A percentile compares a stretch with the other conserved stretches of the same genome.
Evolutionary conservation across 2,329 filamentous ascomycete genomes (phyloP).

Genomic region (Epichloe uncinata): DNA sequence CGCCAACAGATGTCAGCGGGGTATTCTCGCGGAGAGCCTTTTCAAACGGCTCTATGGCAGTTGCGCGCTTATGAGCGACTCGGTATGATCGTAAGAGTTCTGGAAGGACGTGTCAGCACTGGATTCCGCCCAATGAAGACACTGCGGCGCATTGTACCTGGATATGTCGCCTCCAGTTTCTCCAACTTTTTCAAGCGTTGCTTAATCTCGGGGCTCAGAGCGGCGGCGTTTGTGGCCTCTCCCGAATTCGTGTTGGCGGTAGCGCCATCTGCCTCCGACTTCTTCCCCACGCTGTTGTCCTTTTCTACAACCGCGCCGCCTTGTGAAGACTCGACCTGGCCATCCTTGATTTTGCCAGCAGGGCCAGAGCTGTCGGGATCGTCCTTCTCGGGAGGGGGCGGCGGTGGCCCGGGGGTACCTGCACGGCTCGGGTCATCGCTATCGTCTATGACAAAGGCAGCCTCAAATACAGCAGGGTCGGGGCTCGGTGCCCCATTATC

Average conservation of each 20-base stretch:
- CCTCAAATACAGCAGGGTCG: conserved; percentile 79
- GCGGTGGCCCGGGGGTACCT: conserved; percentile 38
- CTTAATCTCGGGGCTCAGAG: conserved; percentile 61
- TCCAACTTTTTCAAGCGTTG: conserved; percentile 74
- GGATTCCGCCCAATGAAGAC: not conserved
- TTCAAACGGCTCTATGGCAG: conserved; percentile 87
- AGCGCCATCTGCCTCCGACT: conserved; percentile 5
- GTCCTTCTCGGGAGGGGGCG: conserved; percentile 23
- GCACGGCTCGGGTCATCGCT: conserved; percentile 54
- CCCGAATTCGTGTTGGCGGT: not conserved
- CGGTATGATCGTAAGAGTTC: conserved; percentile 87
- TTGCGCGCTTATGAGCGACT: conserved; percentile 74
- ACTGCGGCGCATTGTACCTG: conserved; percentile 39
- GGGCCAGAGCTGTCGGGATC: conserved; percentile 9
- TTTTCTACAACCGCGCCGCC: conserved; percentile 10
- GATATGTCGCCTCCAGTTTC: conserved; percentile 76
- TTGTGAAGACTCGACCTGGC: conserved; percentile 12
- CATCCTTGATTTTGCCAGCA: conserved; percentile 6
- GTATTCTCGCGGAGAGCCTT: conserved; percentile 83
- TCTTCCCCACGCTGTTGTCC: conserved; percentile 9
- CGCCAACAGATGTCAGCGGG: conserved; percentile 74
- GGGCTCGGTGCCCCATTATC: conserved; percentile 39
- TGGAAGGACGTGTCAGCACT: conserved; percentile 18
- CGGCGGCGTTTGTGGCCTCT: conserved; percentile 18
- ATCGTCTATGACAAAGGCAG: conserved; percentile 76